These are phyloP conservation scores for Collybia sordida DNA, from an alignment of 768 basidiomycete genomes.

Conservation along the genomic window DNA sequence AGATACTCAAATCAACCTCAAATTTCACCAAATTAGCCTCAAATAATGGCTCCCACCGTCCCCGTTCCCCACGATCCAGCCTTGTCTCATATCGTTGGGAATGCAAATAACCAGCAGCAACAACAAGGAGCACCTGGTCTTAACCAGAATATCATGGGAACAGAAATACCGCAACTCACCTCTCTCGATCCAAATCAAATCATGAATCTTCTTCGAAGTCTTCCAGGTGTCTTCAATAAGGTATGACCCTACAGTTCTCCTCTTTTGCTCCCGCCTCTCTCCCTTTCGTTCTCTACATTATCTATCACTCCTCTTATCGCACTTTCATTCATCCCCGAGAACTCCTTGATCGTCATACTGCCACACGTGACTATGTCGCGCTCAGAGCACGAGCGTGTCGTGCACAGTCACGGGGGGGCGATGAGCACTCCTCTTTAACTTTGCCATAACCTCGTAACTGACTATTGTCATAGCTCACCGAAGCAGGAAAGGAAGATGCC, in stretches of 20 bases:
- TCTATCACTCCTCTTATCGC: conserved; percentile 12
- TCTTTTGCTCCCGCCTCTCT: conserved; percentile 7
- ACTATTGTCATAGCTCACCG: conserved; percentile 31
- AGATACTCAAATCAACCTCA: not conserved
- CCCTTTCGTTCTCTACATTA: conserved; percentile 6
- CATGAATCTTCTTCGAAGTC: conserved; percentile 53
- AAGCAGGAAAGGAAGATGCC: conserved; percentile 60
- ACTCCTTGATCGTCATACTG: conserved; percentile 20
- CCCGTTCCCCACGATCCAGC: conserved; percentile 38
- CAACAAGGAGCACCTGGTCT: conserved; percentile 24
- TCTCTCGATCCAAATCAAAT: conserved; percentile 57
- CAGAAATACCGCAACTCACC: conserved; percentile 24
- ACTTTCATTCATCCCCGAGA: conserved; percentile 14
- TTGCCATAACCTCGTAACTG: conserved; percentile 1
- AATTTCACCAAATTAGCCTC: not conserved
- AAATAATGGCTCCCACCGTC: conserved; percentile 34
- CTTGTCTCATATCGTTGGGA: conserved; percentile 32
- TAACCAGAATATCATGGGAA: conserved; percentile 20
- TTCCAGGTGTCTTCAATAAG: conserved; percentile 57
- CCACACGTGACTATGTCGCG: conserved; percentile 39
- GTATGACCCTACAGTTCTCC: conserved; percentile 26
- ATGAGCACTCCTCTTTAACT: not conserved
- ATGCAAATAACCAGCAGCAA: conserved; percentile 26
- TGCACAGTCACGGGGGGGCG: conserved; percentile 36
- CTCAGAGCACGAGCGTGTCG: conserved; percentile 34